A percentile compares a stretch with the other conserved stretches of the same genome.
Conservation (phyloP, 768 basidiomycete genomes). For the Lactifluus echinatus region DNA sequence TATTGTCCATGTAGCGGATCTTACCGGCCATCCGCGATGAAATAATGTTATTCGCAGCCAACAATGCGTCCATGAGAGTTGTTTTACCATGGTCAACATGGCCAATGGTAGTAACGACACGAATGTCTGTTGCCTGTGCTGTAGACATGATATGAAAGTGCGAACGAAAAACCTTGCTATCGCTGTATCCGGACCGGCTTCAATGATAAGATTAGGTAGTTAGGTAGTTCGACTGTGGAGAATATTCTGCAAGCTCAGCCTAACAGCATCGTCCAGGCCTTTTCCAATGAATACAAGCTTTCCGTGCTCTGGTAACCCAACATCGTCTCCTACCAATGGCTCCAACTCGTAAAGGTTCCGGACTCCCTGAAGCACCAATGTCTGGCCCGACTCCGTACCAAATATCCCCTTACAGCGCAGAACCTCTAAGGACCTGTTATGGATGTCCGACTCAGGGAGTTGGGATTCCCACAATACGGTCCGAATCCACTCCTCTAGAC, state of each 20-base stretch:
- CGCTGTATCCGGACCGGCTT: too few relatives aligned
- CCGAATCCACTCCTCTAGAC: slow-evolving; percentile 75
- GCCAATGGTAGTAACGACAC: slow-evolving; percentile 79
- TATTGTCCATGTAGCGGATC: slow-evolving; percentile 87
- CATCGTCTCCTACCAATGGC: slow-evolving; percentile 25
- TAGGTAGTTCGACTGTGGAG: too few relatives aligned
- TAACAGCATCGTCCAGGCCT: slow-evolving; percentile 51
- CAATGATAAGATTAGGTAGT: too few relatives aligned
- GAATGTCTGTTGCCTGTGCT: slow-evolving; percentile 39
- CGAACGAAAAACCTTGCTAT: background rate
- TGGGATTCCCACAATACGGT: slow-evolving; percentile 71
- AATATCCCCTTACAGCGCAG: slow-evolving; percentile 89
- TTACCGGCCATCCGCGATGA: slow-evolving; percentile 92
- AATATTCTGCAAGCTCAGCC: slow-evolving; percentile 40
- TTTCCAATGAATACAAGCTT: slow-evolving; percentile 88
- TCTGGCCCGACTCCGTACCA: slow-evolving; percentile 40
- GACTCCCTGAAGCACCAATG: slow-evolving; percentile 85
- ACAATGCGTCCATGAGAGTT: slow-evolving; percentile 87
- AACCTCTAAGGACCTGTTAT: slow-evolving; percentile 38
- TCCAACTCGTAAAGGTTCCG: slow-evolving; percentile 79
- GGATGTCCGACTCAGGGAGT: slow-evolving; percentile 31
- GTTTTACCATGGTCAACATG: slow-evolving; percentile 97
- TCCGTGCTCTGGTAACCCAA: slow-evolving; percentile 53
- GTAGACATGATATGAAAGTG: slow-evolving; percentile 6
- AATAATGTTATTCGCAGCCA: slow-evolving; percentile 97